These are phyloP conservation scores for Fusarium decemcellulare DNA, from an alignment of 2,329 filamentous ascomycete genomes.

Conservation along the genomic window DNA sequence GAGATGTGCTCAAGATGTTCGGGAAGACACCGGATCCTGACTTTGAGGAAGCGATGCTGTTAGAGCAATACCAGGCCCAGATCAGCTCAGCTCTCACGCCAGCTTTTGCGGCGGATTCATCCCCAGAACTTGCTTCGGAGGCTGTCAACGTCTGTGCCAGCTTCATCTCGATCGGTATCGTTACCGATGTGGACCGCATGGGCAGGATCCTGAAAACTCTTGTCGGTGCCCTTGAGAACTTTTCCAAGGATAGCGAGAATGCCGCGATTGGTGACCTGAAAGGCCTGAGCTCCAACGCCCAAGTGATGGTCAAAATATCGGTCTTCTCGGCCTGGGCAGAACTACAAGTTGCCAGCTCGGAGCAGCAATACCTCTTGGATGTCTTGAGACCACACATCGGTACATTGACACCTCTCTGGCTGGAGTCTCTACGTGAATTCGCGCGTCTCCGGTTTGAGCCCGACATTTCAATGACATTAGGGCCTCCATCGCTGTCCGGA, in stretches of 20 bases:
- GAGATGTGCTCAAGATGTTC: slow-evolving; percentile 94
- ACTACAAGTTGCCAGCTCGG: slow-evolving; percentile 92
- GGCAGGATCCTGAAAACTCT: slow-evolving; percentile 95
- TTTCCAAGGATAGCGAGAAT: slow-evolving; percentile 84
- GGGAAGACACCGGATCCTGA: slow-evolving; percentile 96
- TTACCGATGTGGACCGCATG: slow-evolving; percentile 99
- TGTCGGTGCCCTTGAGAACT: slow-evolving; percentile 91
- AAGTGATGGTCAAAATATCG: slow-evolving; percentile 98
- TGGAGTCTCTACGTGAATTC: slow-evolving; percentile 93
- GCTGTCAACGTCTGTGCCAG: slow-evolving; percentile 98
- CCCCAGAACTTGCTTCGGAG: slow-evolving; percentile 93
- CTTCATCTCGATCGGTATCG: slow-evolving; percentile 97
- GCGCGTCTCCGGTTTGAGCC: slow-evolving; percentile 95
- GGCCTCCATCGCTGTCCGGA: slow-evolving; percentile 84
- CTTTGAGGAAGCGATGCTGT: slow-evolving; percentile 94
- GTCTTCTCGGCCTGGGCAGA: slow-evolving; percentile 98
- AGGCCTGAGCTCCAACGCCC: slow-evolving; percentile 93
- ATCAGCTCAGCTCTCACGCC: slow-evolving; percentile 97
- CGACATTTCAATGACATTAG: slow-evolving; percentile 92
- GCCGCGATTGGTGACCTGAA: slow-evolving; percentile 93
- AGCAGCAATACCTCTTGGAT: slow-evolving; percentile 89
- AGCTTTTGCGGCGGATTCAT: slow-evolving; percentile 95
- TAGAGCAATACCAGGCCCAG: slow-evolving; percentile 98
- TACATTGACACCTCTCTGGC: slow-evolving; percentile 91
- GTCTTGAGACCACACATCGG: slow-evolving; percentile 93